Conservation (phyloP, 2,329 filamentous ascomycete genomes). For the Alternaria gaisen region DNA sequence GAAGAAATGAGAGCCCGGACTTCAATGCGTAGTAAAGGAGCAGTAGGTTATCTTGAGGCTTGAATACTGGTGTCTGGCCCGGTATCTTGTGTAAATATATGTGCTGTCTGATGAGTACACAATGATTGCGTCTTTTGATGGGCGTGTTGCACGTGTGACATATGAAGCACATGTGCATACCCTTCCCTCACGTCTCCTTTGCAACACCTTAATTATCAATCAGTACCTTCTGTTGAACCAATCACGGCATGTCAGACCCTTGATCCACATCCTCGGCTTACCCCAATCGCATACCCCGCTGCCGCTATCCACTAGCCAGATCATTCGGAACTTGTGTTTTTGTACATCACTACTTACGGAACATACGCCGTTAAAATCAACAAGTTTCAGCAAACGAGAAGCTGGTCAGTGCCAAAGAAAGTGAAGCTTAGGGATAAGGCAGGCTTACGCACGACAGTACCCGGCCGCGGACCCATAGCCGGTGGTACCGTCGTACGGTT, state of each 20-base stretch:
- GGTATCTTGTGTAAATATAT: background rate
- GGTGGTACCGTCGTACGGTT: background rate
- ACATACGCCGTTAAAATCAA: background rate
- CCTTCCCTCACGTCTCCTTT: background rate
- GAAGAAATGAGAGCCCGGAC: conserved; percentile 4
- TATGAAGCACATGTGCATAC: background rate
- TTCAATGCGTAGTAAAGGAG: too few relatives aligned
- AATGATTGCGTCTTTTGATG: background rate
- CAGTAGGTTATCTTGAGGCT: background rate
- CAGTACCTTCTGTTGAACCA: background rate
- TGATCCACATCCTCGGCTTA: conserved; percentile 9
- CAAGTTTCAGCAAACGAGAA: background rate
- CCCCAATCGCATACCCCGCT: conserved; percentile 1
- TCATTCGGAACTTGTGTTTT: background rate
- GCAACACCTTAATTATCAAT: background rate
- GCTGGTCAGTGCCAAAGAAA: background rate
- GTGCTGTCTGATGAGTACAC: background rate
- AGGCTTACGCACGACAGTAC: conserved; percentile 12
- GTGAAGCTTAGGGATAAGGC: background rate
- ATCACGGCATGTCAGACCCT: background rate
- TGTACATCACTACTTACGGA: background rate
- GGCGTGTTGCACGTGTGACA: background rate
- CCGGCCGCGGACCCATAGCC: conserved; percentile 25
- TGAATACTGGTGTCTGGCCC: background rate
- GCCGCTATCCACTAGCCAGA: background rate